A percentile compares a stretch with the other conserved stretches of the same genome.
These are phyloP conservation scores for Umbilicus rupestris DNA, from an alignment of 164 flowering plant species.

Conservation along the genomic window DNA sequence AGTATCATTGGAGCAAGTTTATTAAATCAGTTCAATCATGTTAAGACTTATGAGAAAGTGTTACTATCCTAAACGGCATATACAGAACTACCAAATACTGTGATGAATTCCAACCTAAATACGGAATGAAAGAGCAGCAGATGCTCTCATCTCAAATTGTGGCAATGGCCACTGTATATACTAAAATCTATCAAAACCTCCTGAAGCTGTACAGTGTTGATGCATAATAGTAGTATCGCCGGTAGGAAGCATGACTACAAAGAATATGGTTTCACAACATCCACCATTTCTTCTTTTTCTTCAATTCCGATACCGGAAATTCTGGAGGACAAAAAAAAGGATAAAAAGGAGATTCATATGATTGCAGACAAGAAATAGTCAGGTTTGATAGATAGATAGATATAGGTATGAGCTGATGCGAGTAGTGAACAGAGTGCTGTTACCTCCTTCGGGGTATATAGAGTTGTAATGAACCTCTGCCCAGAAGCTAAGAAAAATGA, in stretches of 20 bases:
- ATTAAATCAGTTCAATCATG: too few relatives aligned
- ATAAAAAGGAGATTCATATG: background rate
- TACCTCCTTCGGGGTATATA: slow-evolving; percentile 55
- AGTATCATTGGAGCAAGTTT: too few relatives aligned
- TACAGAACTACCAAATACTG: too few relatives aligned
- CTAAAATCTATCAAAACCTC: background rate
- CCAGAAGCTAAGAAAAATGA: slow-evolving; percentile 57
- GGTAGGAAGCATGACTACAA: background rate
- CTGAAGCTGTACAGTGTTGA: background rate
- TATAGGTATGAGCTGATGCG: background rate
- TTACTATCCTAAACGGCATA: too few relatives aligned
- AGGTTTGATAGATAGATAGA: background rate
- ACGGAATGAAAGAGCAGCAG: too few relatives aligned
- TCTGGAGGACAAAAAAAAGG: background rate
- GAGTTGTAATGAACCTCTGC: slow-evolving; percentile 65
- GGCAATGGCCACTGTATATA: background rate
- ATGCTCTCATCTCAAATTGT: too few relatives aligned
- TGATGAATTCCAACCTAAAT: too few relatives aligned
- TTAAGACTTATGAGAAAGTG: too few relatives aligned
- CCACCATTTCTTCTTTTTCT: slow-evolving; percentile 12
- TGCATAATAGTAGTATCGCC: background rate
- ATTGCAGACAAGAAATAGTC: background rate
- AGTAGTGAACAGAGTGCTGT: background rate
- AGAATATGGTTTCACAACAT: background rate
- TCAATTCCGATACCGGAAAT: background rate